Percentiles rank a stretch among this genome's conserved stretches.
Evolutionary conservation across 192 early-diverging fungal genomes (phyloP).

Genomic region (Chytriomyces hyalinus): DNA sequence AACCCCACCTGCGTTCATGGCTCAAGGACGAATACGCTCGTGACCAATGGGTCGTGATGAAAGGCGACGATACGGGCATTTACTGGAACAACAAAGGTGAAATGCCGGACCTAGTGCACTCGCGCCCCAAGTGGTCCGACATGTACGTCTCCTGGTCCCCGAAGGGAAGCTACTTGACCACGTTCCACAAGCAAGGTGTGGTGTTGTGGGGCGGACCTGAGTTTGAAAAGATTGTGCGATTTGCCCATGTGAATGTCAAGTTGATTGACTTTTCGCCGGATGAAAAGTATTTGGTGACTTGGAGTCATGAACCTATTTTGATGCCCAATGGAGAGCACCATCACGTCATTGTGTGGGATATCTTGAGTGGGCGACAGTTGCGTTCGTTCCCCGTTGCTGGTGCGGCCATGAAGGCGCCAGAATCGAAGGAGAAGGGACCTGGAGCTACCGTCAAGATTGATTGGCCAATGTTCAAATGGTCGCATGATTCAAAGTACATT

Average conservation of each 20-base stretch:
- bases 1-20: conserved; percentile 91
- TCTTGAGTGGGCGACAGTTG: conserved; percentile 80
- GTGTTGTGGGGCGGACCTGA: conserved; percentile 94
- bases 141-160: conserved; percentile 95
- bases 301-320: conserved; percentile 84
- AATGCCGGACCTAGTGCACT: conserved; percentile 75
- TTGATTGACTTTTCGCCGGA: conserved; percentile 93
- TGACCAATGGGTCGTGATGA: conserved; percentile 91
- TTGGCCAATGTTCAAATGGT: conserved; percentile 99
- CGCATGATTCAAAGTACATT: conserved; percentile 91
- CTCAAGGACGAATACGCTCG: conserved; percentile 80
- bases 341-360: conserved; percentile 82
- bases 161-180: conserved; percentile 88
- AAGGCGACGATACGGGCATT: conserved; percentile 81
- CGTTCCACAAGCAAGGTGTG: conserved; percentile 92
- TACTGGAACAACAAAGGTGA: conserved; percentile 92
- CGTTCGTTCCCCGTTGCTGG: conserved; percentile 82
- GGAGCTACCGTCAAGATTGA: conserved; percentile 57
- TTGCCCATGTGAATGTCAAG: conserved; percentile 88
- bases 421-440: conserved; percentile 42
- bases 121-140: conserved; percentile 90
- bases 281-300: conserved; percentile 92
- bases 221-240: conserved; percentile 89
- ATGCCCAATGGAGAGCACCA: conserved; percentile 64
- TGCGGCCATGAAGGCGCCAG: conserved; percentile 33